Percentiles rank a stretch among this genome's conserved stretches.
phyloP scores from a whole-genome alignment of 2,329 filamentous ascomycete genomes.

The Penicillium concentricum region DNA sequence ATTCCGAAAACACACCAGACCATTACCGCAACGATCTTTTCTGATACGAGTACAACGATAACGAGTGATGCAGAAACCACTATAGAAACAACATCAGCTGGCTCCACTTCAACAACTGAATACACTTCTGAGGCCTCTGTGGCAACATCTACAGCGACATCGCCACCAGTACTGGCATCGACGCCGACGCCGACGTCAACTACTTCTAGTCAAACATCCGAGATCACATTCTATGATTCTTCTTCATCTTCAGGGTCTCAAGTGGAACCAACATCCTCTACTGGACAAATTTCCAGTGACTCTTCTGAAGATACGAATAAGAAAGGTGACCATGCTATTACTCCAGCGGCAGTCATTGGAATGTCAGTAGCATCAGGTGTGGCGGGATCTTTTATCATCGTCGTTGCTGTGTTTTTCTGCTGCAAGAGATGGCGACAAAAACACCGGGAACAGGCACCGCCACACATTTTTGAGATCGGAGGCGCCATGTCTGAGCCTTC shows the following conservation, averaged over 20 bases:
- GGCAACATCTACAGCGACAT: constrained; percentile 4
- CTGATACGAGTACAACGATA: constrained; percentile 10
- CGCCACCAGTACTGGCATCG: not conserved
- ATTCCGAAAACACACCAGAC: constrained; percentile 36
- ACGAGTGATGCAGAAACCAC: constrained; percentile 2
- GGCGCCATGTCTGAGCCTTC: constrained; percentile 39
- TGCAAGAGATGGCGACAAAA: constrained; percentile 30
- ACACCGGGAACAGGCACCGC: constrained; percentile 21
- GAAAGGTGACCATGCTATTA: constrained; percentile 15
- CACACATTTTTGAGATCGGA: constrained; percentile 40
- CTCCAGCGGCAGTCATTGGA: constrained; percentile 35
- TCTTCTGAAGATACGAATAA: constrained; percentile 15
- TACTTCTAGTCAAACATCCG: constrained; percentile 17
- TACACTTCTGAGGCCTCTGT: not conserved
- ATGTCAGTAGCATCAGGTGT: constrained; percentile 38
- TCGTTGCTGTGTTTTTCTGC: constrained; percentile 33
- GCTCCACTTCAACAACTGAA: constrained; percentile 1
- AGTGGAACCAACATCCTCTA: not conserved
- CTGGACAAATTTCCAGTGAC: not conserved
- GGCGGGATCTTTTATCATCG: constrained; percentile 36
- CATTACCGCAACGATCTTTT: constrained; percentile 37
- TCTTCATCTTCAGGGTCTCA: constrained; percentile 19
- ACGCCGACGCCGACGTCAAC: constrained; percentile 9
- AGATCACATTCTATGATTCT: constrained; percentile 15
- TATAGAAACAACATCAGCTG: constrained; percentile 3